These are phyloP conservation scores for Scleroderma bovista DNA, from an alignment of 768 basidiomycete genomes.

Conservation along the genomic window DNA sequence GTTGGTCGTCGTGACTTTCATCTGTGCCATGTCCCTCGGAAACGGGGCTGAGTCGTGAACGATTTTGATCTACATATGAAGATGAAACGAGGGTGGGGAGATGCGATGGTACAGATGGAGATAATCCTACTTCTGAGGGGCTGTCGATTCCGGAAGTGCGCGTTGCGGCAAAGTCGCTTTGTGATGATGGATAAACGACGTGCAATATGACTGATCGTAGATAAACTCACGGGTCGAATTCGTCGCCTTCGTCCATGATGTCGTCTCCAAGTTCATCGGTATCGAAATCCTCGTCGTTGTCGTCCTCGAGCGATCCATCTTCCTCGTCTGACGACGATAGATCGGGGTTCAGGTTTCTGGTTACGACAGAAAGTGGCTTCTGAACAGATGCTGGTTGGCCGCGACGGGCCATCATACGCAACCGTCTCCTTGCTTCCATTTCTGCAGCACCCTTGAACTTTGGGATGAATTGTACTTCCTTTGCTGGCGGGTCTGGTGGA, in stretches of 20 bases:
- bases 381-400: constrained; percentile 27
- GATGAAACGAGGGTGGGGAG: constrained; percentile 50
- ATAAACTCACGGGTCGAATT: constrained; percentile 70
- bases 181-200: neutral
- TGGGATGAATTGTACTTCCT: constrained; percentile 60
- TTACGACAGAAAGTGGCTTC: constrained; percentile 18
- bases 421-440: constrained; percentile 69
- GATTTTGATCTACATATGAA: constrained; percentile 32
- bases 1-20: constrained; percentile 21
- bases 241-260: constrained; percentile 60
- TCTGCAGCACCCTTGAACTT: constrained; percentile 82
- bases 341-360: constrained; percentile 42
- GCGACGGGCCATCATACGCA: constrained; percentile 61
- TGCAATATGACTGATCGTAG: neutral
- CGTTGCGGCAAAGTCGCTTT: constrained; percentile 65
- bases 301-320: constrained; percentile 42
- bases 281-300: constrained; percentile 51
- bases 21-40: constrained; percentile 43
- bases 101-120: constrained; percentile 48
- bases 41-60: constrained; percentile 58
- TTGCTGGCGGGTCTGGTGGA: constrained; percentile 35
- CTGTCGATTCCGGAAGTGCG: constrained; percentile 48
- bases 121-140: constrained; percentile 57
- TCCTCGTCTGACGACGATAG: constrained; percentile 49
- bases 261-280: constrained; percentile 42